phyloP scores from a whole-genome alignment of 2,329 filamentous ascomycete species.

The Xylariaceae sp. region DNA sequence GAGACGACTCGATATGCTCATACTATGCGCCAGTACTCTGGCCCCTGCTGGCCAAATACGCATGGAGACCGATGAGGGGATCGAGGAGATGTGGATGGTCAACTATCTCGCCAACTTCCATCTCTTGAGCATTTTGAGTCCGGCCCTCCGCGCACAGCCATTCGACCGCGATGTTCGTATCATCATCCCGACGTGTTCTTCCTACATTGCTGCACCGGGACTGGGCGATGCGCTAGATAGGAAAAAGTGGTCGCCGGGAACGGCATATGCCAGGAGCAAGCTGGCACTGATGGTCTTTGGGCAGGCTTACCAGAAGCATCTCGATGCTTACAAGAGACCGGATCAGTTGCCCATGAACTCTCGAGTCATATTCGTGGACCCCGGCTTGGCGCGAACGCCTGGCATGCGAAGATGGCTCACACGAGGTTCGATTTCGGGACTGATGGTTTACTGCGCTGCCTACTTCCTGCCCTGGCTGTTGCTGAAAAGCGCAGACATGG shows the following conservation, averaged over 20 bases:
- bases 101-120: slow-evolving; percentile 98
- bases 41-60: slow-evolving; percentile 63
- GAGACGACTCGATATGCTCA: slow-evolving; percentile 81
- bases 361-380: slow-evolving; percentile 81
- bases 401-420: slow-evolving; percentile 86
- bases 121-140: slow-evolving; percentile 83
- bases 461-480: slow-evolving; percentile 85
- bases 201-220: slow-evolving; percentile 76
- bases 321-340: slow-evolving; percentile 77
- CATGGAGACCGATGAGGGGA: slow-evolving; percentile 66
- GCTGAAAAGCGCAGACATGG: slow-evolving; percentile 78
- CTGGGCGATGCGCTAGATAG: slow-evolving; percentile 50
- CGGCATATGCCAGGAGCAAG: slow-evolving; percentile 62
- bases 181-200: slow-evolving; percentile 79
- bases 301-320: slow-evolving; percentile 85
- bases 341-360: slow-evolving; percentile 80
- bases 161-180: slow-evolving; percentile 90
- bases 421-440: slow-evolving; percentile 74
- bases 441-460: slow-evolving; percentile 69
- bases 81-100: slow-evolving; percentile 88
- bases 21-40: slow-evolving; percentile 78
- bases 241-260: slow-evolving; percentile 51
- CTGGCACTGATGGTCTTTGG: slow-evolving; percentile 87
- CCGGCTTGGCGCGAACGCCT: slow-evolving; percentile 78
- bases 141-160: slow-evolving; percentile 84